Percentiles rank a stretch among this genome's conserved stretches.
Evolutionary conservation across 176 grass and related monocot genomes (phyloP).

Genomic region (Guadua angustifolia): DNA sequence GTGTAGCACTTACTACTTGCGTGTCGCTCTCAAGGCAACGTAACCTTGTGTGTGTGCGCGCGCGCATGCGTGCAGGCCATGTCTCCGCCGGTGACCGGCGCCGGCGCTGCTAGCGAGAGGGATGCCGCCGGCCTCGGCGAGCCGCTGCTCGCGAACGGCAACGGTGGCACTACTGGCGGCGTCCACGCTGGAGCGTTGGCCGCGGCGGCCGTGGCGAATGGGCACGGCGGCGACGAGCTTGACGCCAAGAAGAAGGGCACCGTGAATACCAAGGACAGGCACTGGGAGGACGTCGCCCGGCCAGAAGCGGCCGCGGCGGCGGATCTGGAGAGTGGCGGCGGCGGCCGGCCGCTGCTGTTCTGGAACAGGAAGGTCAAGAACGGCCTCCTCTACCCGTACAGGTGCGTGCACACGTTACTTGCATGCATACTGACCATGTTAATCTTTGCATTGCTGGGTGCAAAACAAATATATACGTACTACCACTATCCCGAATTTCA

Average conservation of each 20-base stretch:
- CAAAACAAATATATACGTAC: too few species aligned
- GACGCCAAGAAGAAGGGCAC: neutral
- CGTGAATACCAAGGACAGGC: slow-evolving; percentile 21
- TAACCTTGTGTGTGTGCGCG: neutral
- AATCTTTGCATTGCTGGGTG: neutral
- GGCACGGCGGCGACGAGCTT: neutral
- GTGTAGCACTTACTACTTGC: neutral
- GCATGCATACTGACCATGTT: neutral
- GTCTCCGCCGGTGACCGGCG: neutral
- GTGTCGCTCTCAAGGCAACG: neutral
- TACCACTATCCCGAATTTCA: too few species aligned
- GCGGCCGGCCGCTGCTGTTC: slow-evolving; percentile 35
- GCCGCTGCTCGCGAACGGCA: slow-evolving; percentile 21
- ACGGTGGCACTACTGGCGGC: neutral
- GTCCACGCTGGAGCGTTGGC: neutral
- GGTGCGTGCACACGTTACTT: neutral
- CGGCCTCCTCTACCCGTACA: slow-evolving; percentile 23
- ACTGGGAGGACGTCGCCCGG: slow-evolving; percentile 39
- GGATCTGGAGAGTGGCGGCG: slow-evolving; percentile 31
- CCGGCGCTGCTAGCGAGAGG: neutral
- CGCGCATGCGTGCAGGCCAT: slow-evolving; percentile 32
- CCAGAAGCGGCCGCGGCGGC: neutral
- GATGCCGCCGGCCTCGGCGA: neutral
- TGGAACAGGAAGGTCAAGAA: slow-evolving; percentile 29
- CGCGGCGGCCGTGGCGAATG: slow-evolving; percentile 12